A percentile compares a stretch with the other conserved stretches of the same genome.
Evolutionary conservation across 306 rosid species (phyloP).

Genomic region (Cucumis melo): DNA sequence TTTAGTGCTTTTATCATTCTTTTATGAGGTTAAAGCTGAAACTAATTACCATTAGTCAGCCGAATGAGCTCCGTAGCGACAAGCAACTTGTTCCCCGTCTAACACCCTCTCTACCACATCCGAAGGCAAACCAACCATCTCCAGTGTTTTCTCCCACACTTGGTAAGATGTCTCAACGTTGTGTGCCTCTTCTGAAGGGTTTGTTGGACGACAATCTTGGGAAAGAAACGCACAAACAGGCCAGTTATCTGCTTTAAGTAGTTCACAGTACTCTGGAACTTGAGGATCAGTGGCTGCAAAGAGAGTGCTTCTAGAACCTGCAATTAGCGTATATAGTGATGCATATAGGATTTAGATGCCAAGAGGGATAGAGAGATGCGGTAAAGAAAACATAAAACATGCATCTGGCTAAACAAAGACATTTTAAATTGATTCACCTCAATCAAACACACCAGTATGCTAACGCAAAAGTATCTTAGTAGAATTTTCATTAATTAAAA

Average conservation of each 20-base stretch:
- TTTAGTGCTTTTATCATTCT: neutral
- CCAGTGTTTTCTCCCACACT: conserved; percentile 91
- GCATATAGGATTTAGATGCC: neutral
- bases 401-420: neutral
- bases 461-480: neutral
- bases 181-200: conserved; percentile 93
- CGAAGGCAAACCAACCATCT: conserved; percentile 67
- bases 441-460: neutral
- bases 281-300: conserved; percentile 96
- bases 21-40: neutral
- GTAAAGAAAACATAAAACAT: neutral
- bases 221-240: conserved; percentile 84
- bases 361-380: neutral
- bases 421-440: neutral
- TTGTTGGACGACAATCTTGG: conserved; percentile 76
- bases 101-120: conserved; percentile 71
- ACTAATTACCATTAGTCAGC: neutral
- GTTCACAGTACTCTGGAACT: conserved; percentile 73
- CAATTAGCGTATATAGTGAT: conserved; percentile 5
- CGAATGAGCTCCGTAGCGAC: conserved; percentile 38
- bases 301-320: conserved; percentile 89
- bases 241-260: conserved; percentile 76
- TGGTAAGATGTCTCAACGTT: conserved; percentile 33
- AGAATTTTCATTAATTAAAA: neutral
- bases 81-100: conserved; percentile 56